Percentiles rank a stretch among this genome's conserved stretches.
Evolutionary conservation across 257 asterid genomes (phyloP).

Genomic region (Solanum bukasovii): DNA sequence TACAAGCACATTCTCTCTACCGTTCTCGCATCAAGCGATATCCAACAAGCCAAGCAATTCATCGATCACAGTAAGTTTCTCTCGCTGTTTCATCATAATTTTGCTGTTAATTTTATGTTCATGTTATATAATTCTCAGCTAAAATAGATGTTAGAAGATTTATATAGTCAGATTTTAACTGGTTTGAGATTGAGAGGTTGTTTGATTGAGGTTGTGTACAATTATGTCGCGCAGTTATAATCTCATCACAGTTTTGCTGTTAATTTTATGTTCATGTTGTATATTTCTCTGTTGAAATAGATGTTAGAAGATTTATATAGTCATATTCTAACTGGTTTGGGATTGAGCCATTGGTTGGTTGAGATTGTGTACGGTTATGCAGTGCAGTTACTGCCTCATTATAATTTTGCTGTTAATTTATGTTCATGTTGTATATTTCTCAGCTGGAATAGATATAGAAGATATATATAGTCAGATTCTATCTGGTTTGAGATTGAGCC

Average conservation of each 20-base stretch:
- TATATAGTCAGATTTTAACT: neutral
- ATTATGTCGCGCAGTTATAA: slow-evolving; percentile 23
- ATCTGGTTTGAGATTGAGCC: neutral
- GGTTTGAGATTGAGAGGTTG: neutral
- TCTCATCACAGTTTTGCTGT: neutral
- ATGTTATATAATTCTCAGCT: neutral
- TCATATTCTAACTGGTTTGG: neutral
- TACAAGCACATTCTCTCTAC: slow-evolving; percentile 80
- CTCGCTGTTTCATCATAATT: neutral
- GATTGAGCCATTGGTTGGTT: neutral
- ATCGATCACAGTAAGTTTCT: slow-evolving; percentile 65
- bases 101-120: neutral
- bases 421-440: neutral
- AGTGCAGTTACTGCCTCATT: neutral
- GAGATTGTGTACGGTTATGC: neutral
- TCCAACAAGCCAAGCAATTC: slow-evolving; percentile 57
- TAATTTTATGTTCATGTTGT: neutral
- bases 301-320: neutral
- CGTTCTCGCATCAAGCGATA: slow-evolving; percentile 71
- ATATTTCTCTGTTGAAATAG: neutral
- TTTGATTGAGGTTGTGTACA: neutral
- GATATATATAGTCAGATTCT: neutral
- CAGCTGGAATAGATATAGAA: neutral
- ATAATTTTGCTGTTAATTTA: neutral
- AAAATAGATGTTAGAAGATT: neutral